A percentile compares a stretch with the other conserved stretches of the same genome.
phyloP scores from a whole-genome alignment of 2,329 filamentous ascomycete species.

The Mycosphaerella arachidis region DNA sequence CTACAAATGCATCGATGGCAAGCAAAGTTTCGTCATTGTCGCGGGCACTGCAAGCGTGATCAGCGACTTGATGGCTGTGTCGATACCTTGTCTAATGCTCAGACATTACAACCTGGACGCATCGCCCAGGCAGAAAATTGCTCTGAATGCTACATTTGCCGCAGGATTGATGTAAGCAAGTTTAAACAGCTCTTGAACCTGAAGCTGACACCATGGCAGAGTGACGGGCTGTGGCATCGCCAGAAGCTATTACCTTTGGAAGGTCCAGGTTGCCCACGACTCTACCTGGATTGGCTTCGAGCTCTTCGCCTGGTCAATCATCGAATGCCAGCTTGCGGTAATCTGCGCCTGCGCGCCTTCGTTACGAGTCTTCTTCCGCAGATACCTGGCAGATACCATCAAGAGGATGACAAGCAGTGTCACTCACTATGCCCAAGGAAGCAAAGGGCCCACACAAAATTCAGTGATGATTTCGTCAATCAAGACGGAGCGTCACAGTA shows the following conservation, averaged over 20 bases:
- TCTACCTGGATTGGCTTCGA: slow-evolving; percentile 37
- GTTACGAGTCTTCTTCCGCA: slow-evolving; percentile 40
- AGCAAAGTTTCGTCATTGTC: too few species aligned
- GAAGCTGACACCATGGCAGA: background rate
- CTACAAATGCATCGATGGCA: too few species aligned
- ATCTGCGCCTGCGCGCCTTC: slow-evolving; percentile 41
- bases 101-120: slow-evolving; percentile 35
- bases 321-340: slow-evolving; percentile 39
- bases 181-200: too few species aligned
- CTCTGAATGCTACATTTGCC: slow-evolving; percentile 36
- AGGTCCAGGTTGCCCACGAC: slow-evolving; percentile 33
- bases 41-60: too few species aligned
- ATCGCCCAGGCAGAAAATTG: slow-evolving; percentile 40
- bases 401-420: background rate
- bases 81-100: too few species aligned
- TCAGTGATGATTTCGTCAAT: background rate
- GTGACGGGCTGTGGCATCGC: background rate
- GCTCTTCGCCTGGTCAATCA: slow-evolving; percentile 37
- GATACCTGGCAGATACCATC: slow-evolving; percentile 27
- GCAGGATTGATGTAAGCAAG: background rate
- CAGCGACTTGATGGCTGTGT: too few species aligned
- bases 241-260: slow-evolving; percentile 30
- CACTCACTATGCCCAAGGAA: background rate
- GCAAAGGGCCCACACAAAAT: background rate
- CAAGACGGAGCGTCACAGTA: background rate